These are phyloP conservation scores for Typha latifolia DNA, from an alignment of 176 grass and related monocot species.

Conservation along the genomic window DNA sequence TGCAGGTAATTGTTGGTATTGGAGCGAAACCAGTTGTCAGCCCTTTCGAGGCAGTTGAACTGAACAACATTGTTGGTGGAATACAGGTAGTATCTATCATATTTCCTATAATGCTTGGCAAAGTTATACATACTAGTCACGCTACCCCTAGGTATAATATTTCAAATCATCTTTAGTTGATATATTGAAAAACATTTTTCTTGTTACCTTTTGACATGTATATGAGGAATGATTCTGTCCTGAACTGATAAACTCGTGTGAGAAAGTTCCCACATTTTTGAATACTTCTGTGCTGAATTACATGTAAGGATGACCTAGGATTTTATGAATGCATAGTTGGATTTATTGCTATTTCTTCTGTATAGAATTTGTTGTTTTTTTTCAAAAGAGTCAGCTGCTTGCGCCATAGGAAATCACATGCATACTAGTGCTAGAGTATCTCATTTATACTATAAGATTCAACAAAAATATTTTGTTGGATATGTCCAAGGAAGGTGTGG, in stretches of 20 bases:
- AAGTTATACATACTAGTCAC: background rate
- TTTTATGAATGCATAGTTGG: too few species aligned
- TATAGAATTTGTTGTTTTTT: too few species aligned
- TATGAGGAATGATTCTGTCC: background rate
- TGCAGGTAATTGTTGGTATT: constrained; percentile 85
- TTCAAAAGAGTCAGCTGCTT: too few species aligned
- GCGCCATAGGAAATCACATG: too few species aligned
- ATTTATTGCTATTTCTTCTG: too few species aligned
- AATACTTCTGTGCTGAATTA: too few species aligned
- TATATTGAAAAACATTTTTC: background rate
- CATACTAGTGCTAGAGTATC: too few species aligned
- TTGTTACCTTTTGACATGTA: background rate
- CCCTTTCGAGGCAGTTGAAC: constrained; percentile 70
- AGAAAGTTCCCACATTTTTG: too few species aligned
- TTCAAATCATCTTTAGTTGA: background rate
- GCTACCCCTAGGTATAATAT: background rate
- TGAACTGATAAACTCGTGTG: background rate
- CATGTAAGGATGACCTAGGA: too few species aligned
- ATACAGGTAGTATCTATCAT: constrained; percentile 59
- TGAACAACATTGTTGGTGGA: constrained; percentile 72
- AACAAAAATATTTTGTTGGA: too few species aligned
- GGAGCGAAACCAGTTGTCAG: constrained; percentile 83
- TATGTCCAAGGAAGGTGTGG: too few species aligned
- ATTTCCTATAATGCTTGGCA: constrained; percentile 14
- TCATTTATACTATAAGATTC: too few species aligned